Percentiles rank a stretch among this genome's conserved stretches.
These are phyloP conservation scores for Limonium bicolor DNA, from an alignment of 148 eudicot species.

Conservation along the genomic window DNA sequence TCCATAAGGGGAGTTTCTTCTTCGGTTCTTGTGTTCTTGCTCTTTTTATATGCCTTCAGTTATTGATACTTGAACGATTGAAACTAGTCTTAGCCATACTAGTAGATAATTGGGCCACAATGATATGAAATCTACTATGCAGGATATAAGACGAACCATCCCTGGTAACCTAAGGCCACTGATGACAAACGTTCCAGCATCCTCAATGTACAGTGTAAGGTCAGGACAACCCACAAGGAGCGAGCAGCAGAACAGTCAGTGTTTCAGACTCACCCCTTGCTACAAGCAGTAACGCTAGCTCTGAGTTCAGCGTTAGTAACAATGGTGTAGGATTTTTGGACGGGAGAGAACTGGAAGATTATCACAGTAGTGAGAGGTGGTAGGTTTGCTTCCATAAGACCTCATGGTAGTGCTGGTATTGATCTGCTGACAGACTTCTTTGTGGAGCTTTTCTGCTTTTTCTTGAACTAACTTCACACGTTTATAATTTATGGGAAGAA, in stretches of 20 bases:
- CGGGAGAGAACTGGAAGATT: constrained; percentile 15
- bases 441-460: too few relatives aligned
- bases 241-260: constrained; percentile 52
- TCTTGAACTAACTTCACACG: too few relatives aligned
- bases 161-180: constrained; percentile 80
- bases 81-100: too few relatives aligned
- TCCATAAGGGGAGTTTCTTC: background rate
- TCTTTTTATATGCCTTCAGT: too few relatives aligned
- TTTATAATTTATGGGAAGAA: too few relatives aligned
- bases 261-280: constrained; percentile 94
- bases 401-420: too few relatives aligned
- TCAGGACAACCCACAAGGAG: constrained; percentile 71
- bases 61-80: too few relatives aligned
- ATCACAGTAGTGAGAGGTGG: constrained; percentile 17
- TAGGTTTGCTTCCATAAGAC: constrained; percentile 13
- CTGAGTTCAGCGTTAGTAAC: constrained; percentile 60
- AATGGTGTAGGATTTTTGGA: constrained; percentile 32
- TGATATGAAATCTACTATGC: too few relatives aligned
- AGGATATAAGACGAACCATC: constrained; percentile 80
- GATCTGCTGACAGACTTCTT: too few relatives aligned
- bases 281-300: constrained; percentile 92
- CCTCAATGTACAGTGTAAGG: constrained; percentile 96
- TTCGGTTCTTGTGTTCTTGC: background rate
- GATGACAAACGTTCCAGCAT: constrained; percentile 97
- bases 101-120: too few relatives aligned